Base-by-base conservation (phyloP, 169 alveolate genomes). In the Eimeria maxima region DNA sequence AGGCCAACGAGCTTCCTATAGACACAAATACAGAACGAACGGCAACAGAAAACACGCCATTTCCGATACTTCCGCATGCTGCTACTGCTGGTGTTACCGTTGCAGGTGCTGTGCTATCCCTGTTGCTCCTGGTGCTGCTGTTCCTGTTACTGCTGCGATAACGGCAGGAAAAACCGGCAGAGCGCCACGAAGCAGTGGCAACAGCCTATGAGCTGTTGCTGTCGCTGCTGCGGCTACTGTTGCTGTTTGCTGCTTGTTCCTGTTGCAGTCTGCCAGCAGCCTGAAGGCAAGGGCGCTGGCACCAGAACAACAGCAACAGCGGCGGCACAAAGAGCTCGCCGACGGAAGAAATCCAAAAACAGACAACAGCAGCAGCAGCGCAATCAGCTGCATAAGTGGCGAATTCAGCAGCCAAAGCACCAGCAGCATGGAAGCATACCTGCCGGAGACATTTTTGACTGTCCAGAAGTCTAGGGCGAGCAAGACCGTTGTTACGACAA, bases 391-490 rank as follows among this genome's bases (percentile, higher is more conserved):
- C 84, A 73, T 44, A 44, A 73, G 89, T 65, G 22, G 89, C 89
- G 44, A 65, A n/a, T n/a, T n/a, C 74, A n/a, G 50, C 50, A 29
- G 55, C 84, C 14, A 47, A 22, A 73, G 84, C 84, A 73, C 65
- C 89, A 45, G 89, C 89, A 78, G 89, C 89, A 38, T 8, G 22
- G 45, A 33, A 27, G 16, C 89, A 2, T n/a, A 90, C 95, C 95
- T 73, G 44, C 95, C 95, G 7, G 95, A 90, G 44, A 90, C 95
- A 42, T 90, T 90, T 65, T 90, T 90, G 44, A 90, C 95, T 1
- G 90, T 90, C 95, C 95, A 90, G 65, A 90, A 90, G 65, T 90
- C 95, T 42, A 90, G 47, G 33, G 86, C 55, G 44, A 90, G 90
- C 42, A 90, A 80, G n/a, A 90, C 78, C n/a, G 73, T 76, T 1